phyloP scores from a whole-genome alignment of 108 stramenopile species.

The Pseudonitzschia delicatissima region DNA sequence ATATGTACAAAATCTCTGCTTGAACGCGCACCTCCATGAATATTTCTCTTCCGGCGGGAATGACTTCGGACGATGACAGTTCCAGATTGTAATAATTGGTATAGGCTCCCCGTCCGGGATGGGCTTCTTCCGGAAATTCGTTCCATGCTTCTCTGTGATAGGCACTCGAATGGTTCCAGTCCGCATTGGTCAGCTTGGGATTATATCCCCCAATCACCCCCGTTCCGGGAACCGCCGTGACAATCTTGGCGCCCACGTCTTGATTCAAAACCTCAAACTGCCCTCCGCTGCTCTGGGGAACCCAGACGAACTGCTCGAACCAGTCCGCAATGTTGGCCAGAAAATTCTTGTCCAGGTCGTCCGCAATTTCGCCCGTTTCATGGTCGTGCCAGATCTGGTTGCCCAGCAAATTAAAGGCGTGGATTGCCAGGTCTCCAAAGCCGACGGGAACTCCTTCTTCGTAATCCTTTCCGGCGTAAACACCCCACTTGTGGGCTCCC shows the following conservation, averaged over 20 bases:
- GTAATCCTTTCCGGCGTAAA: slow-evolving; percentile 41
- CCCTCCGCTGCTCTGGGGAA: slow-evolving; percentile 28
- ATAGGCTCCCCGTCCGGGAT: slow-evolving; percentile 67
- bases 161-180: slow-evolving; percentile 48
- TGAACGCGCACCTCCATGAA: slow-evolving; percentile 24
- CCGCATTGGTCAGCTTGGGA: slow-evolving; percentile 45
- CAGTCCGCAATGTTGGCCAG: slow-evolving; percentile 37
- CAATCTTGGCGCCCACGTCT: slow-evolving; percentile 12
- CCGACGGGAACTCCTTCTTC: slow-evolving; percentile 18
- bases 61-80: slow-evolving; percentile 38
- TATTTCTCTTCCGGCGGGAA: slow-evolving; percentile 67
- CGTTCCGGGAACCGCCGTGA: slow-evolving; percentile 42
- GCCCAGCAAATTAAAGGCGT: slow-evolving; percentile 32
- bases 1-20: neutral
- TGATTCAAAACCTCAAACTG: slow-evolving; percentile 34
- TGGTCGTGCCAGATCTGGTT: slow-evolving; percentile 17
- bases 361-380: slow-evolving; percentile 8
- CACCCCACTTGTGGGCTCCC: slow-evolving; percentile 45
- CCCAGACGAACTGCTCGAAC: slow-evolving; percentile 46
- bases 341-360: slow-evolving; percentile 19
- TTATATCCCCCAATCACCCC: slow-evolving; percentile 41
- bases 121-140: slow-evolving; percentile 29
- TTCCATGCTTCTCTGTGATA: slow-evolving; percentile 28
- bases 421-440: slow-evolving; percentile 43
- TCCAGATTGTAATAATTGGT: slow-evolving; percentile 58